phyloP scores from a whole-genome alignment of 2,329 filamentous ascomycete species.

The Ophiostoma sp. region DNA sequence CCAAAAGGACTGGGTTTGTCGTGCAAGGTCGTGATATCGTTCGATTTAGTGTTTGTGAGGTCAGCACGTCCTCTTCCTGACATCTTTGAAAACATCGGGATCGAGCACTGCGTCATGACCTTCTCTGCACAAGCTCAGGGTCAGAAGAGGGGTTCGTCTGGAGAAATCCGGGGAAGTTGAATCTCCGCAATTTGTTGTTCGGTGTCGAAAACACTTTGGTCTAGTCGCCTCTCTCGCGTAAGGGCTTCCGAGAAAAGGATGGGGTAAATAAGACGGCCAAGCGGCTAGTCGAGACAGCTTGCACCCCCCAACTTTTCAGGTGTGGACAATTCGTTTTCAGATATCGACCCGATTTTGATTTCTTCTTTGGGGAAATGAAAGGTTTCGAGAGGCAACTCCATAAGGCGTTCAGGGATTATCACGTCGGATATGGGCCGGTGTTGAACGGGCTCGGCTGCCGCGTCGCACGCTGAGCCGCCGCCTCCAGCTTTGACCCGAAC shows the following conservation, averaged over 20 bases:
- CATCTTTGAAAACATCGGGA: neutral
- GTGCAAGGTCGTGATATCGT: neutral
- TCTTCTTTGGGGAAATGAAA: neutral
- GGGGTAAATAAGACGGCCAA: neutral
- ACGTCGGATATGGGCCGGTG: neutral
- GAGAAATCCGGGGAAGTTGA: neutral
- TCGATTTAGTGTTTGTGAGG: neutral
- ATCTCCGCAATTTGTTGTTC: slow-evolving; percentile 4
- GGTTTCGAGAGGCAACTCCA: neutral
- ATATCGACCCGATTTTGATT: neutral
- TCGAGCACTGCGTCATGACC: neutral
- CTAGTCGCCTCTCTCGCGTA: neutral
- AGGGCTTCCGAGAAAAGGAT: slow-evolving; percentile 15
- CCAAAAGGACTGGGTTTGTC: neutral
- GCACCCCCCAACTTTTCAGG: neutral
- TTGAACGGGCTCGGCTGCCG: neutral
- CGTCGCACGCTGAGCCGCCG: neutral
- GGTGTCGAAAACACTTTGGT: neutral
- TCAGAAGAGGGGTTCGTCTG: neutral
- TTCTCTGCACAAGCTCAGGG: neutral
- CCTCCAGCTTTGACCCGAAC: neutral
- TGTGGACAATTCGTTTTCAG: neutral
- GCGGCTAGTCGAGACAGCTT: neutral
- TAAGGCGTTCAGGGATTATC: neutral
- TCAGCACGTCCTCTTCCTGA: neutral